phyloP scores from a whole-genome alignment of 306 rosid species.

The Prunus mume region DNA sequence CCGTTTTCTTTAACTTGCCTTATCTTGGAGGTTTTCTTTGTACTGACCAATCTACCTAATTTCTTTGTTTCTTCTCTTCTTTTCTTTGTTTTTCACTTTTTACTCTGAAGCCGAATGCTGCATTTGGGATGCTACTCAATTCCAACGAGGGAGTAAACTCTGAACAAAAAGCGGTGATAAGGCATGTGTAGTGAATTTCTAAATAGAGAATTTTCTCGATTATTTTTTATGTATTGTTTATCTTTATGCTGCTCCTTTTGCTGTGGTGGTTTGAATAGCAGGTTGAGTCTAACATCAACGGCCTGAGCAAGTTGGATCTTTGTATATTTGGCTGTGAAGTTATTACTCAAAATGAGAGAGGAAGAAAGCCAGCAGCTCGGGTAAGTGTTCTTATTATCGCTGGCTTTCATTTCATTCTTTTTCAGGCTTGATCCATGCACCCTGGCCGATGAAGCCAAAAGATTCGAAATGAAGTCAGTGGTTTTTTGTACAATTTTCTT shows the following conservation, averaged over 20 bases:
- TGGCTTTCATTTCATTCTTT: slow-evolving; percentile 65
- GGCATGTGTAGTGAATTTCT: slow-evolving; percentile 48
- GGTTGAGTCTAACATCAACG: slow-evolving; percentile 48
- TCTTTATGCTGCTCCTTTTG: slow-evolving; percentile 41
- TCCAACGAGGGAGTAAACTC: slow-evolving; percentile 37
- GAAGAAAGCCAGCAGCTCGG: slow-evolving; percentile 62
- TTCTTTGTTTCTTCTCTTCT: slow-evolving; percentile 1
- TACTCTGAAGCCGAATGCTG: slow-evolving; percentile 52
- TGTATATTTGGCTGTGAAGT: not conserved
- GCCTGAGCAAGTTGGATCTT: slow-evolving; percentile 31
- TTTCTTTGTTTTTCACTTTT: slow-evolving; percentile 9
- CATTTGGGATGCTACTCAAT: slow-evolving; percentile 42
- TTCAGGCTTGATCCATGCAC: slow-evolving; percentile 33
- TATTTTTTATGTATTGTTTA: slow-evolving; percentile 30
- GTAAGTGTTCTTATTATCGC: slow-evolving; percentile 73
- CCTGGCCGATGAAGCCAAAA: not conserved
- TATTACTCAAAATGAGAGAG: not conserved
- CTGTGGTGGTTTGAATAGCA: slow-evolving; percentile 35
- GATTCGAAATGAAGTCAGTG: not conserved
- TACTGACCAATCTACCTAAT: slow-evolving; percentile 40
- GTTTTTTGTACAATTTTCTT: not conserved
- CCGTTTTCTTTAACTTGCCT: not conserved
- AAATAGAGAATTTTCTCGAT: not conserved
- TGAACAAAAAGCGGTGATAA: slow-evolving; percentile 40
- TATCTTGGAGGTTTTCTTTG: slow-evolving; percentile 3